Conservation (phyloP, 805 yeast species). For the Candida mattraensis region DNA sequence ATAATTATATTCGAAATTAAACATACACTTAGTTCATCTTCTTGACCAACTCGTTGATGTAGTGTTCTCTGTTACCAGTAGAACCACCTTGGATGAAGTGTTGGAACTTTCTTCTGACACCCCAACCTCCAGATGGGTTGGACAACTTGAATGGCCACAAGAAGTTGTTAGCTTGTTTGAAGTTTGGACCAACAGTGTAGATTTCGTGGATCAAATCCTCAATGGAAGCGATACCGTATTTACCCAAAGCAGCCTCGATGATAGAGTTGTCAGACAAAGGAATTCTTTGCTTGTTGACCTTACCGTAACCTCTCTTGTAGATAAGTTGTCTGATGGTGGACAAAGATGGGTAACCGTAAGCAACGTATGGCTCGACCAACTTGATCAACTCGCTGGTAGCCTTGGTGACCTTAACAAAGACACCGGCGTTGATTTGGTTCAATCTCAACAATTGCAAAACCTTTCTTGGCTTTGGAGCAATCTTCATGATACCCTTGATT, state of each 20-base stretch:
- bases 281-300: slow-evolving; percentile 94
- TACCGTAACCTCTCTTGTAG: slow-evolving; percentile 98
- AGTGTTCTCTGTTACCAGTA: slow-evolving; percentile 97
- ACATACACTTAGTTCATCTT: slow-evolving; percentile 72
- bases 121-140: slow-evolving; percentile 98
- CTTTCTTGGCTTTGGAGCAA: slow-evolving; percentile 99
- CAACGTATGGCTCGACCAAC: slow-evolving; percentile 94
- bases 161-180: slow-evolving; percentile 98
- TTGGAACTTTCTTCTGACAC: slow-evolving; percentile 93
- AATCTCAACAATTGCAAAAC: slow-evolving; percentile 92
- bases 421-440: slow-evolving; percentile 93
- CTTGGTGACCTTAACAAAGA: slow-evolving; percentile 92
- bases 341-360: slow-evolving; percentile 96
- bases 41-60: slow-evolving; percentile 91
- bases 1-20: slow-evolving; percentile 6
- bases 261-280: slow-evolving; percentile 84
- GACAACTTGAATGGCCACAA: slow-evolving; percentile 97
- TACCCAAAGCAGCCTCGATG: slow-evolving; percentile 85
- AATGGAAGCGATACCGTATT: slow-evolving; percentile 87
- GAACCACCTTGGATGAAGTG: slow-evolving; percentile 98
- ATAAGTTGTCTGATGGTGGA: slow-evolving; percentile 88
- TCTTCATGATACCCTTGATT: slow-evolving; percentile 99
- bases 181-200: slow-evolving; percentile 96
- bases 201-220: slow-evolving; percentile 97
- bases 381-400: slow-evolving; percentile 90